A percentile compares a stretch with the other conserved stretches of the same genome.
Evolutionary conservation across 768 basidiomycete genomes (phyloP).

Genomic region (Melanogaster broomeanus): DNA sequence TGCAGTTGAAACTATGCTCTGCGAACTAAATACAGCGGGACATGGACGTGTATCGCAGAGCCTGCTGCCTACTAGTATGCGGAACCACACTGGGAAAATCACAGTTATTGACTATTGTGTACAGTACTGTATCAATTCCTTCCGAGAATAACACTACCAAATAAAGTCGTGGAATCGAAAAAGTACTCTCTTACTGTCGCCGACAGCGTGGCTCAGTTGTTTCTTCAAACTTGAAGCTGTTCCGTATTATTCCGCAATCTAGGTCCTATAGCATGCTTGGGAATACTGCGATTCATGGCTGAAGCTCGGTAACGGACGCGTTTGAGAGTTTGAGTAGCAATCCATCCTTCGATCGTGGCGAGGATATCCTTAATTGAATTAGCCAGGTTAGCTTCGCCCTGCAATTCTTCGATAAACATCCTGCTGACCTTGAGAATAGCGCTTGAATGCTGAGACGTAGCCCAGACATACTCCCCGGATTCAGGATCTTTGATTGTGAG

Average conservation of each 20-base stretch:
- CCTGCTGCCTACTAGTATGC: too few relatives aligned
- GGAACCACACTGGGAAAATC: too few relatives aligned
- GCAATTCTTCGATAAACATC: not conserved
- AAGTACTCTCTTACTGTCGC: too few relatives aligned
- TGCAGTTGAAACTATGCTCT: too few relatives aligned
- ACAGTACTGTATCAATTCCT: conserved; percentile 15
- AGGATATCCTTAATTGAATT: conserved; percentile 27
- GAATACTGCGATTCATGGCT: conserved; percentile 2
- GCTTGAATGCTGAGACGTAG: conserved; percentile 11
- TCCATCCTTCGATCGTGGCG: conserved; percentile 28
- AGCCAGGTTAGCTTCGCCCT: not conserved
- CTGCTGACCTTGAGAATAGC: conserved; percentile 20
- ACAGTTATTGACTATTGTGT: conserved; percentile 17
- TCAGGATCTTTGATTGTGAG: conserved; percentile 11
- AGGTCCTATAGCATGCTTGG: conserved; percentile 24
- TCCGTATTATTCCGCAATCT: conserved; percentile 17
- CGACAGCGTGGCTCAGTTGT: not conserved
- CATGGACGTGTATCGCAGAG: too few relatives aligned
- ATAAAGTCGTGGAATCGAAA: too few relatives aligned
- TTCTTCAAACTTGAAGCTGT: conserved; percentile 41
- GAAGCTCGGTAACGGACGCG: conserved; percentile 11
- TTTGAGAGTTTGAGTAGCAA: conserved; percentile 16
- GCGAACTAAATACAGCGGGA: too few relatives aligned
- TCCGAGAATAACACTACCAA: conserved; percentile 16
- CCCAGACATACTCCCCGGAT: conserved; percentile 25